phyloP scores from a whole-genome alignment of 768 basidiomycete genomes.

The Lentinula edodes region DNA sequence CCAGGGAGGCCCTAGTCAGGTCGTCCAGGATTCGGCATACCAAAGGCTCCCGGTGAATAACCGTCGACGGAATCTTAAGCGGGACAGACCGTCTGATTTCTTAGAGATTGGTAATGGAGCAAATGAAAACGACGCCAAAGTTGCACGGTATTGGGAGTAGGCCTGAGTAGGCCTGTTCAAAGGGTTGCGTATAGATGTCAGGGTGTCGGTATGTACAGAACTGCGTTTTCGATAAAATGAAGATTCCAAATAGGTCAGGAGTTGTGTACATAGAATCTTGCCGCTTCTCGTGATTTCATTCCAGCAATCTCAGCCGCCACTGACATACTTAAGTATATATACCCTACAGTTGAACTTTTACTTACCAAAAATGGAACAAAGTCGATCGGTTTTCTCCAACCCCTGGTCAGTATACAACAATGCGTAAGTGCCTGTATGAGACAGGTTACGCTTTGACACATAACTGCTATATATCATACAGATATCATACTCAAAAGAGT shows the following conservation, averaged over 20 bases:
- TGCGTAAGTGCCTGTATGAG: too few species aligned
- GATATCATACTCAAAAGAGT: neutral
- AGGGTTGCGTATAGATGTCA: neutral
- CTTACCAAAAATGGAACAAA: neutral
- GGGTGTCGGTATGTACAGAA: neutral
- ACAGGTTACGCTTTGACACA: neutral
- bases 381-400: neutral
- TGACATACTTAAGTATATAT: too few species aligned
- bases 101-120: conserved; percentile 45
- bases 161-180: conserved; percentile 35
- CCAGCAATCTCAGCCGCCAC: too few species aligned
- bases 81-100: conserved; percentile 82
- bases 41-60: conserved; percentile 81
- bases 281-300: too few species aligned
- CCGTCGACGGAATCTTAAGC: conserved; percentile 68
- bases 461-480: neutral
- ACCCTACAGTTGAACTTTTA: too few species aligned
- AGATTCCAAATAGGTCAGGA: neutral
- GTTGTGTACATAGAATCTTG: too few species aligned
- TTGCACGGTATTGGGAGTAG: conserved; percentile 75
- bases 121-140: conserved; percentile 56
- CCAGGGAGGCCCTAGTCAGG: conserved; percentile 28
- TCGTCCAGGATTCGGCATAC: conserved; percentile 78
- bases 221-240: neutral
- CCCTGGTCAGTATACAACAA: too few species aligned